phyloP scores from a whole-genome alignment of 371 early-diverging fungal species.

The Zancudomyces culisetae region DNA sequence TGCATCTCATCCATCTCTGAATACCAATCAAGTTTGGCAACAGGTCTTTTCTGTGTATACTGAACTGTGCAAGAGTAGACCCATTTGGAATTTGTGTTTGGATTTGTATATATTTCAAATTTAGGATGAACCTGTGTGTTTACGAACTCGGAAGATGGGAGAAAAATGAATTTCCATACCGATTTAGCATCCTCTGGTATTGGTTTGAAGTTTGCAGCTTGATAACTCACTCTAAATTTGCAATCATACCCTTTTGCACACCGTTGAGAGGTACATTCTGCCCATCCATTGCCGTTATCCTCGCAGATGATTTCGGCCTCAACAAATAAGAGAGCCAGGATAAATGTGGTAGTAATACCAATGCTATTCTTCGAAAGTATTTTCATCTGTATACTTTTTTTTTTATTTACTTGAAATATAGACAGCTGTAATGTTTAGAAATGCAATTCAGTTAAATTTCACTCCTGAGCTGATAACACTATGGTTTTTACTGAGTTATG shows the following conservation, averaged over 20 bases:
- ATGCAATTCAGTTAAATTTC: too few relatives aligned
- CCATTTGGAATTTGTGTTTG: neutral
- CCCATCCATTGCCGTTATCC: neutral
- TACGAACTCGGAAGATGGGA: neutral
- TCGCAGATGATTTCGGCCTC: neutral
- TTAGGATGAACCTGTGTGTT: neutral
- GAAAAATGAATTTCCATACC: neutral
- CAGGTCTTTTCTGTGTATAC: neutral
- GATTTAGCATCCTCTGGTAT: neutral
- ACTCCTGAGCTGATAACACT: too few relatives aligned
- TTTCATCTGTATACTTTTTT: too few relatives aligned
- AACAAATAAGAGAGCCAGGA: too few relatives aligned
- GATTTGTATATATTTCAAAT: neutral
- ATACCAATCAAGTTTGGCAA: neutral
- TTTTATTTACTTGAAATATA: too few relatives aligned
- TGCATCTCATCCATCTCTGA: neutral
- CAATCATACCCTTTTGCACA: neutral
- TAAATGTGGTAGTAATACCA: too few relatives aligned
- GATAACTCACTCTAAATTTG: neutral
- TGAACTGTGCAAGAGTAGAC: neutral
- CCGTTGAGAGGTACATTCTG: neutral
- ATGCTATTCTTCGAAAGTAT: too few relatives aligned
- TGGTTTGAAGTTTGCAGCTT: neutral
- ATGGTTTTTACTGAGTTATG: too few relatives aligned
- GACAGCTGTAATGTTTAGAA: too few relatives aligned